Conservation (phyloP, 2,329 filamentous ascomycete species). For the Colletotrichum sp. region DNA sequence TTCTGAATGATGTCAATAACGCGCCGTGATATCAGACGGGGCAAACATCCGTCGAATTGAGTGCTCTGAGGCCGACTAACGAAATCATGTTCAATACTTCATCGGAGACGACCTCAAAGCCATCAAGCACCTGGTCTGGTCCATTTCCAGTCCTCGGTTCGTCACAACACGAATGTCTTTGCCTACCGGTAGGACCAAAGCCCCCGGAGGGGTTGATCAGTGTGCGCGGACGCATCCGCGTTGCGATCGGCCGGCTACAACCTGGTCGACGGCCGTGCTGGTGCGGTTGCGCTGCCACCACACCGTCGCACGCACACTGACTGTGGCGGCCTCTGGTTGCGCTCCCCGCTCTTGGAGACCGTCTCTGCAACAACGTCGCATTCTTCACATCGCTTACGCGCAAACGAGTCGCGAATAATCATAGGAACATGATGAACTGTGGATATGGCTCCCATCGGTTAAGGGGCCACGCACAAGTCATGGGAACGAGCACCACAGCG, state of each 20-base stretch:
- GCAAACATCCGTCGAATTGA: background rate
- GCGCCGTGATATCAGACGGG: background rate
- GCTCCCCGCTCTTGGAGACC: background rate
- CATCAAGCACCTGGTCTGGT: background rate
- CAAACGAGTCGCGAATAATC: constrained; percentile 2
- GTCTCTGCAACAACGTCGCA: constrained; percentile 16
- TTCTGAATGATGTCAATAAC: constrained; percentile 10
- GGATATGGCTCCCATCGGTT: background rate
- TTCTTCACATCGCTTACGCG: constrained; percentile 17
- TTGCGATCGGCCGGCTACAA: constrained; percentile 13
- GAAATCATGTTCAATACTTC: background rate
- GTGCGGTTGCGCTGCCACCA: background rate
- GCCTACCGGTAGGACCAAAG: background rate
- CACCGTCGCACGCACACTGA: background rate
- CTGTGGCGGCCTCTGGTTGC: background rate
- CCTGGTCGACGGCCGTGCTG: background rate
- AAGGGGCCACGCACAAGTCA: background rate
- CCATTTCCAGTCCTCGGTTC: background rate
- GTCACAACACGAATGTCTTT: background rate
- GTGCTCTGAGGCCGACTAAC: background rate
- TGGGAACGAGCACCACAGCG: background rate
- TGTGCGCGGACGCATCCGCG: constrained; percentile 8
- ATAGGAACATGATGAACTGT: background rate
- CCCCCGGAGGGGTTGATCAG: background rate
- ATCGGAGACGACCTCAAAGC: background rate